Conservation (phyloP, 1,139 yeast species). For the Yamadazyma songkhlaensis region DNA sequence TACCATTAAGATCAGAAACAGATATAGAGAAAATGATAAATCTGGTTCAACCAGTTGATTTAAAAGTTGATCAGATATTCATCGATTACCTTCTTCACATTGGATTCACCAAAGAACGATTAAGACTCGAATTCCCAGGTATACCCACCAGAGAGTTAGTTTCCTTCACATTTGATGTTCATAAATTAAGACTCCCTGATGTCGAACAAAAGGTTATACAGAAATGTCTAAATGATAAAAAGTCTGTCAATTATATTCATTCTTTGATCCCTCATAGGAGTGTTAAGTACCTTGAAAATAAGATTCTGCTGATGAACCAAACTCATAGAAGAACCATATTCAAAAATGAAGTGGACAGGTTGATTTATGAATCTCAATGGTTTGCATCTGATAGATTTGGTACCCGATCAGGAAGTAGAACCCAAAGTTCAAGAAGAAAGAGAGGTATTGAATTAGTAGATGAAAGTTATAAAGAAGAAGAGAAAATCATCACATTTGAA, state of each 20-base stretch:
- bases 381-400: constrained; percentile 20
- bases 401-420: constrained; percentile 3
- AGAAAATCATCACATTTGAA: constrained; percentile 5
- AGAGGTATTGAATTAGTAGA: constrained; percentile 12
- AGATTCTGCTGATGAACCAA: constrained; percentile 20
- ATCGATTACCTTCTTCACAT: constrained; percentile 9
- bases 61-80: constrained; percentile 9
- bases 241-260: constrained; percentile 11
- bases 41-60: constrained; percentile 1
- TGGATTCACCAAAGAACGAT: constrained; percentile 8
- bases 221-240: constrained; percentile 6
- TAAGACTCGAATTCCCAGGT: constrained; percentile 14
- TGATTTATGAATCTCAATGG: constrained; percentile 41
- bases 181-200: constrained; percentile 2
- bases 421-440: constrained; percentile 11
- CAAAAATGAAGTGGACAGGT: constrained; percentile 26
- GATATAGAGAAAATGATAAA: constrained; percentile 4
- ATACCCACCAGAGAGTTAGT: constrained; percentile 15
- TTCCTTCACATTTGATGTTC: background rate
- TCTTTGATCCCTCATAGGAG: constrained; percentile 15
- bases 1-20: constrained; percentile 10
- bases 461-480: constrained; percentile 5
- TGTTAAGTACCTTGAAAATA: constrained; percentile 13
- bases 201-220: constrained; percentile 9
- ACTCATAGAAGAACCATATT: constrained; percentile 26